phyloP scores from a whole-genome alignment of 1,284 basidiomycete genomes.

The Macrocystidia cucumis region DNA sequence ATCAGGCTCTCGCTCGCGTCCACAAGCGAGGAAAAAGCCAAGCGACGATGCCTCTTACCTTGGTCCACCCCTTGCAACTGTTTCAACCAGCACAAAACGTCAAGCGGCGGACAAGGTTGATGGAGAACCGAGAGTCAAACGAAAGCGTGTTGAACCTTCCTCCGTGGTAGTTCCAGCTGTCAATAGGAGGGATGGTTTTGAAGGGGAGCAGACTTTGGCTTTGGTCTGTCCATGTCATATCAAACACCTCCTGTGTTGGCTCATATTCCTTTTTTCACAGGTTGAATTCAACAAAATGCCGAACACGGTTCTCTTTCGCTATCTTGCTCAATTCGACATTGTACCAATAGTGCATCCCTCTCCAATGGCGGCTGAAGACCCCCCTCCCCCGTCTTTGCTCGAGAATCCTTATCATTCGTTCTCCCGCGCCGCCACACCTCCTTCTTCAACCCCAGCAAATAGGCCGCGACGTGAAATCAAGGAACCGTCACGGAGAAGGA shows the following conservation, averaged over 20 bases:
- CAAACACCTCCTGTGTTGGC: conserved; percentile 3
- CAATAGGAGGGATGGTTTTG: conserved; percentile 10
- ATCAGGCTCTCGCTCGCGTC: conserved; percentile 45
- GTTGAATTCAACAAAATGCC: conserved; percentile 67
- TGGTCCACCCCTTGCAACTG: conserved; percentile 32
- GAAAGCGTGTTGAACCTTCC: conserved; percentile 50
- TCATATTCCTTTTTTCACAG: conserved; percentile 25
- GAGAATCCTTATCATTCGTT: conserved; percentile 36
- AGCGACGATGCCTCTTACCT: conserved; percentile 61
- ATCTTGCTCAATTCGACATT: conserved; percentile 63
- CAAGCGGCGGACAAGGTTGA: conserved; percentile 54
- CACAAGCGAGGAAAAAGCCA: conserved; percentile 47
- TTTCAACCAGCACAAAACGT: conserved; percentile 35
- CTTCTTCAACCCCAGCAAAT: conserved; percentile 48
- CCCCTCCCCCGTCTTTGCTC: conserved; percentile 56
- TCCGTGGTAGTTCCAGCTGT: conserved; percentile 5
- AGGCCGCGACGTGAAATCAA: conserved; percentile 58
- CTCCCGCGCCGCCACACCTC: conserved; percentile 38
- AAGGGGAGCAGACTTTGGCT: conserved; percentile 11
- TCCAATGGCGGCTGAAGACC: conserved; percentile 56
- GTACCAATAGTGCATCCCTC: conserved; percentile 62
- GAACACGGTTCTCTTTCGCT: conserved; percentile 50
- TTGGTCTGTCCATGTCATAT: conserved; percentile 12
- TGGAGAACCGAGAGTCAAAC: conserved; percentile 59
- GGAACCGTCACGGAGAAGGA: conserved; percentile 49